phyloP scores from a whole-genome alignment of 805 yeast genomes.

The Hanseniaspora pseudoguilliermondii region DNA sequence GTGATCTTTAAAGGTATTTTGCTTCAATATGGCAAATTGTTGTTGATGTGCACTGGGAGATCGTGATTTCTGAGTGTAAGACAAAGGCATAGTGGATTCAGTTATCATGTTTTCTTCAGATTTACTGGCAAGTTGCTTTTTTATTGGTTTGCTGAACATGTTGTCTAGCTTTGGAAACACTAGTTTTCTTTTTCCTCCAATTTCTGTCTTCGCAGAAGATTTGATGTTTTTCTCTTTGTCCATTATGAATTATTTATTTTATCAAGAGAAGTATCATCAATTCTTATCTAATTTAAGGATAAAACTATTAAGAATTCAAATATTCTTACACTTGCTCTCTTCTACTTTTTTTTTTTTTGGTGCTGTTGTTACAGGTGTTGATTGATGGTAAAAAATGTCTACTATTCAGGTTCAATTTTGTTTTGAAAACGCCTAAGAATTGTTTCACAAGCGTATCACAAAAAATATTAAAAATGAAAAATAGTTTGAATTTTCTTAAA shows the following conservation, averaged over 20 bases:
- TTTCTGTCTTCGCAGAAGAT: background rate
- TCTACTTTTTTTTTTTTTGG: background rate
- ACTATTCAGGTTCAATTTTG: background rate
- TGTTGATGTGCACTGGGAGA: background rate
- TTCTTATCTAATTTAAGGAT: too few species aligned
- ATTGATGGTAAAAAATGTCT: background rate
- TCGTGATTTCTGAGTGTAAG: background rate
- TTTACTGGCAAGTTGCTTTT: background rate
- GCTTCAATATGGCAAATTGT: background rate
- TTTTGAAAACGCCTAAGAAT: background rate
- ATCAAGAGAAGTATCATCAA: too few species aligned
- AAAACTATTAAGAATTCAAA: too few species aligned
- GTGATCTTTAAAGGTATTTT: too few species aligned
- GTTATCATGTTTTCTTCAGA: background rate
- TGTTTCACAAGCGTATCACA: slow-evolving; percentile 8
- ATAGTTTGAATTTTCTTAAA: background rate
- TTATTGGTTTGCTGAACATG: background rate
- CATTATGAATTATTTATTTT: background rate
- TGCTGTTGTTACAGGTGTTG: background rate
- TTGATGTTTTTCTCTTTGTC: background rate
- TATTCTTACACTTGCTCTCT: background rate
- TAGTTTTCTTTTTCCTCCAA: background rate
- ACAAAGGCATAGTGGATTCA: background rate
- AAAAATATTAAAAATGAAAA: background rate
- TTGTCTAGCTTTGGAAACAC: background rate